Percentiles rank a stretch among this genome's conserved stretches.
These are phyloP conservation scores for Rhododendron vialii DNA, from an alignment of 148 eudicot genomes.

Conservation along the genomic window DNA sequence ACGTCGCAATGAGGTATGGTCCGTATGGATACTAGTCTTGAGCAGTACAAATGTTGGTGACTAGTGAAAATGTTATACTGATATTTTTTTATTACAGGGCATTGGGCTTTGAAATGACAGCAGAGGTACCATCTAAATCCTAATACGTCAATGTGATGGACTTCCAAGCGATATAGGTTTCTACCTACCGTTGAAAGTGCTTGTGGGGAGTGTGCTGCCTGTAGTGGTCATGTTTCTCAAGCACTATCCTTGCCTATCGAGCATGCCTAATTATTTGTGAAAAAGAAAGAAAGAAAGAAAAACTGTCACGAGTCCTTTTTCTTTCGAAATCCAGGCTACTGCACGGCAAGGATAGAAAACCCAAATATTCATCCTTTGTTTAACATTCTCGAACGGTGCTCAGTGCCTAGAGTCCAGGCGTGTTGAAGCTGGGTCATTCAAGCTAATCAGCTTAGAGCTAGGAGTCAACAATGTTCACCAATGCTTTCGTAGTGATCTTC, in stretches of 20 bases:
- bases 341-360: background rate
- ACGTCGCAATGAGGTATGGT: constrained; percentile 89
- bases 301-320: background rate
- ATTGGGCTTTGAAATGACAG: constrained; percentile 91
- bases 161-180: background rate
- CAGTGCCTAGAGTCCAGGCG: background rate
- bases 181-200: background rate
- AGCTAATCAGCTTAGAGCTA: background rate
- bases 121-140: constrained; percentile 51
- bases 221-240: background rate
- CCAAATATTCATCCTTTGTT: background rate
- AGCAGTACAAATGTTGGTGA: background rate
- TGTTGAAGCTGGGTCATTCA: background rate
- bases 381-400: background rate
- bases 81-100: constrained; percentile 51
- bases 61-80: background rate
- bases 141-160: background rate
- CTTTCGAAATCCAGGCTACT: background rate
- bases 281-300: background rate
- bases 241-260: background rate
- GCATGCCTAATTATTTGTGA: background rate
- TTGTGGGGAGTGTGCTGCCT: background rate
- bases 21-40: background rate
- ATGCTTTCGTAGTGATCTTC: background rate
- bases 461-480: background rate